Evolutionary conservation across 2,329 filamentous ascomycete genomes (phyloP).

Genomic region (Aspergillus fructus): DNA sequence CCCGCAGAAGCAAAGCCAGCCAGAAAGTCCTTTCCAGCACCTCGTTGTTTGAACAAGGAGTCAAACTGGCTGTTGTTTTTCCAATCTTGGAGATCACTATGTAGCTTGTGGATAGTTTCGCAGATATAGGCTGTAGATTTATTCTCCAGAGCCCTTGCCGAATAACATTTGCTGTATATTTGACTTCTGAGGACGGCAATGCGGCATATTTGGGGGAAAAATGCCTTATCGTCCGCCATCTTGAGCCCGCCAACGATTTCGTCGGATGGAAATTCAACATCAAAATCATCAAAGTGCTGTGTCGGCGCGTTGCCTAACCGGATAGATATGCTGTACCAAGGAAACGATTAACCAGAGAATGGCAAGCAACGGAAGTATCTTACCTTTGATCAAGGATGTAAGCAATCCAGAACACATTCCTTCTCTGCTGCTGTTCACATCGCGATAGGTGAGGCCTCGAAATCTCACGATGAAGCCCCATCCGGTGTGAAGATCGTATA

Average conservation of each 20-base stretch:
- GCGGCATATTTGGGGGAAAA: slow-evolving; percentile 90
- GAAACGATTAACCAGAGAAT: not conserved
- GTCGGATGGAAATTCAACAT: slow-evolving; percentile 84
- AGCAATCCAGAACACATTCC: slow-evolving; percentile 71
- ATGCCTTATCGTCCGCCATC: slow-evolving; percentile 79
- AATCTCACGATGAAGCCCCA: slow-evolving; percentile 87
- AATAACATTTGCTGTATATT: slow-evolving; percentile 86
- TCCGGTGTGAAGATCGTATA: slow-evolving; percentile 82
- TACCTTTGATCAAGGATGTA: slow-evolving; percentile 70
- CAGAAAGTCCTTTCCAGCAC: slow-evolving; percentile 81
- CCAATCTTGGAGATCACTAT: slow-evolving; percentile 83
- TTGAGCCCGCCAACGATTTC: slow-evolving; percentile 85
- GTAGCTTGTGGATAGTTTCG: slow-evolving; percentile 86
- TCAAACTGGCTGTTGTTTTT: slow-evolving; percentile 86
- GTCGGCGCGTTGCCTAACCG: slow-evolving; percentile 65
- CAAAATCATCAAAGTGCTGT: slow-evolving; percentile 78
- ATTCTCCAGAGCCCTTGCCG: slow-evolving; percentile 81
- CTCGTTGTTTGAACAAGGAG: slow-evolving; percentile 84
- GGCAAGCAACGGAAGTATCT: slow-evolving; percentile 15
- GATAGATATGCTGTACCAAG: slow-evolving; percentile 45
- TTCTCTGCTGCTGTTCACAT: slow-evolving; percentile 84
- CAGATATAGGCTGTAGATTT: slow-evolving; percentile 77
- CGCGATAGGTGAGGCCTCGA: slow-evolving; percentile 85
- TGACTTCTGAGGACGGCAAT: slow-evolving; percentile 86
- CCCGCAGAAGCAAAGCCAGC: slow-evolving; percentile 87